These are phyloP conservation scores for Hericium alpestre DNA, from an alignment of 768 basidiomycete species.

Conservation along the genomic window DNA sequence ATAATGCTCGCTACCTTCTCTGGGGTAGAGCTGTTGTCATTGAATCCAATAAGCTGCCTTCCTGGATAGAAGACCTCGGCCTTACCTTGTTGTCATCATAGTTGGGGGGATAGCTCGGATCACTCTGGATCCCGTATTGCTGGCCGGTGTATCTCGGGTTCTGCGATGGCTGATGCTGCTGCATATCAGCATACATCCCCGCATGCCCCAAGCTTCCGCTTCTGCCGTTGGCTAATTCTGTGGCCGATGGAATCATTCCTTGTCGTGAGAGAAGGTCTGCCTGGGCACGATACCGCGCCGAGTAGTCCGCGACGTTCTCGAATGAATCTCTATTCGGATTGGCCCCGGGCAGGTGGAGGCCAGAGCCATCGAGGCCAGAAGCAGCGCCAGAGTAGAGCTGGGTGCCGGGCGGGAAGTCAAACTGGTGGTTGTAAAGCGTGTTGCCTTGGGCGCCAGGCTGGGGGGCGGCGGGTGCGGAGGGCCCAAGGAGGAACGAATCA, in stretches of 20 bases:
- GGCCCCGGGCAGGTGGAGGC: neutral
- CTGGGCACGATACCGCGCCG: slow-evolving; percentile 37
- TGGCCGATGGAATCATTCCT: slow-evolving; percentile 18
- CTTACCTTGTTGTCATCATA: slow-evolving; percentile 11
- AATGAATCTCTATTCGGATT: slow-evolving; percentile 5
- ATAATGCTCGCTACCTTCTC: neutral
- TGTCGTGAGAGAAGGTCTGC: slow-evolving; percentile 32
- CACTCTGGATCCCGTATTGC: slow-evolving; percentile 4
- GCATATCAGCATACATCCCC: slow-evolving; percentile 8
- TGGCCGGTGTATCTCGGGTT: slow-evolving; percentile 3
- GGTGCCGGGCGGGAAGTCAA: slow-evolving; percentile 6
- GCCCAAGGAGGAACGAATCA: slow-evolving; percentile 7
- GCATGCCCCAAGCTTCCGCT: neutral
- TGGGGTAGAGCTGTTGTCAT: neutral
- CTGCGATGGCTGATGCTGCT: slow-evolving; percentile 3
- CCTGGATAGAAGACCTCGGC: too few relatives aligned
- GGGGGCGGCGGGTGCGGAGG: neutral
- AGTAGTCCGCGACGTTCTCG: slow-evolving; percentile 25
- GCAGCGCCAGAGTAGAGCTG: neutral
- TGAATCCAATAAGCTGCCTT: neutral
- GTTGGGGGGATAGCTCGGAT: slow-evolving; percentile 7
- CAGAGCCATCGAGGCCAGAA: neutral
- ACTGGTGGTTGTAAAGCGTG: slow-evolving; percentile 9
- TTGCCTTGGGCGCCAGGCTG: neutral
- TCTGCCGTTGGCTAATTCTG: slow-evolving; percentile 2